Percentiles rank a stretch among this genome's conserved stretches.
Evolutionary conservation across 441 rosid genomes (phyloP).

Genomic region (Pelargonium fulgidum): DNA sequence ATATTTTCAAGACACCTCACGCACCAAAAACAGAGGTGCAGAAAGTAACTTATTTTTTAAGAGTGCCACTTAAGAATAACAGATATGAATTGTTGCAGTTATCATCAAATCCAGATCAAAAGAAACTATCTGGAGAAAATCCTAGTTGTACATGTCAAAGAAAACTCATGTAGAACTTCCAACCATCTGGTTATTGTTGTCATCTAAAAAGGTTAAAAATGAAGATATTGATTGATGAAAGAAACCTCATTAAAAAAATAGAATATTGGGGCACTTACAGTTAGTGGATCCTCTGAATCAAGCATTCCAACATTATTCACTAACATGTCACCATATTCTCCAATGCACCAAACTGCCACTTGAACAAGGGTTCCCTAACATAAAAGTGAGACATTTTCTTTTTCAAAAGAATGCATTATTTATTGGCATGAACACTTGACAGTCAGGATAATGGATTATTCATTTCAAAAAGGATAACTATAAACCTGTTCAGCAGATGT

Average conservation of each 20-base stretch:
- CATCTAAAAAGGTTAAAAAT: neutral
- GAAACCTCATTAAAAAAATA: conserved; percentile 16
- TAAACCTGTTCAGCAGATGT: conserved; percentile 77
- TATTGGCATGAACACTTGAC: neutral
- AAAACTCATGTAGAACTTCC: neutral
- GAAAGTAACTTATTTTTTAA: neutral
- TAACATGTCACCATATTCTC: conserved; percentile 97
- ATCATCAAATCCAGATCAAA: neutral
- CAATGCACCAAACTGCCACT: conserved; percentile 97
- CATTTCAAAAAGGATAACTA: neutral
- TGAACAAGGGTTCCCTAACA: conserved; percentile 86
- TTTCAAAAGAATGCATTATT: neutral
- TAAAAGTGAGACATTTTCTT: conserved; percentile 18
- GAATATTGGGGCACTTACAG: conserved; percentile 46
- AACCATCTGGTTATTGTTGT: neutral
- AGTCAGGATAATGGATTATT: too few relatives aligned
- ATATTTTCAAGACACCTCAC: too few relatives aligned
- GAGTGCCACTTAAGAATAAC: neutral
- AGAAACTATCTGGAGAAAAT: neutral
- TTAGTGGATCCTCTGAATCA: conserved; percentile 74
- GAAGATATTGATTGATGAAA: conserved; percentile 10
- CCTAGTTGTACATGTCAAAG: neutral
- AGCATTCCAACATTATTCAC: conserved; percentile 82
- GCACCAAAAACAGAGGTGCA: neutral
- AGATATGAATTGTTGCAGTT: neutral